Base-by-base conservation (phyloP, 441 rosid species). In the Oxalis stricta region DNA sequence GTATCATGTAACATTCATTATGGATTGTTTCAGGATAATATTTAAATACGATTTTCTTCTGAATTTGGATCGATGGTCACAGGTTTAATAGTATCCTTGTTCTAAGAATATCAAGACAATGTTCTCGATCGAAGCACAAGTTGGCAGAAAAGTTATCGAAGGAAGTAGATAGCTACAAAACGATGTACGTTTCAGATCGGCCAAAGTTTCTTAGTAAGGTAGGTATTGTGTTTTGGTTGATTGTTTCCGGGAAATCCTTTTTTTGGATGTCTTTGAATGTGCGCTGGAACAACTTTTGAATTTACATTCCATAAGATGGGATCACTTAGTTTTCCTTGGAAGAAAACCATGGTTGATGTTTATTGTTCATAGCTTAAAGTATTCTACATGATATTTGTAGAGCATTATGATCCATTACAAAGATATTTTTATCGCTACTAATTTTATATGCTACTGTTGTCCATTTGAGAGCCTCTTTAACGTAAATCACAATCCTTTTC, bases 121-220 rank as follows among this genome's bases (percentile, higher is more conserved):
- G 60, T 52, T 66, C 22, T 45, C 67, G 92, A 5, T 74, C 82
- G 6, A 76, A 81, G 67, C 81, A 69, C 52, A 70, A 57, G 21
- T 61, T 63, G 50, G 49, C 73, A 1, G 71, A 70, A 15, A 66
- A 63, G 52, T n/a, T 71, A 44, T 41, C 71, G 18, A 70, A 59
- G 30, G 68, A 68, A 66, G 63, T 64, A 24, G 69, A 61, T 4
- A 61, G 49, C 12, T 61, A 28, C 59, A 70, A 50, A 1, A 16
- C 37, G 19, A 50, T 59, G 33, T 61, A 71, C 56, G 61, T 56
- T 33, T 57, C 71, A 7, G 74, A 56, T 44, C 64, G 53, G 46
- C 56, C 80, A 4, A 73, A 68, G 66, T 48, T 75, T 53, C 63
- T 70, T 14, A 64, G 42, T 16, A 73, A 66, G 78, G 94, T 79